Conservation (phyloP, 208 protist genomes). For the Wallacemonas rigidus region DNA sequence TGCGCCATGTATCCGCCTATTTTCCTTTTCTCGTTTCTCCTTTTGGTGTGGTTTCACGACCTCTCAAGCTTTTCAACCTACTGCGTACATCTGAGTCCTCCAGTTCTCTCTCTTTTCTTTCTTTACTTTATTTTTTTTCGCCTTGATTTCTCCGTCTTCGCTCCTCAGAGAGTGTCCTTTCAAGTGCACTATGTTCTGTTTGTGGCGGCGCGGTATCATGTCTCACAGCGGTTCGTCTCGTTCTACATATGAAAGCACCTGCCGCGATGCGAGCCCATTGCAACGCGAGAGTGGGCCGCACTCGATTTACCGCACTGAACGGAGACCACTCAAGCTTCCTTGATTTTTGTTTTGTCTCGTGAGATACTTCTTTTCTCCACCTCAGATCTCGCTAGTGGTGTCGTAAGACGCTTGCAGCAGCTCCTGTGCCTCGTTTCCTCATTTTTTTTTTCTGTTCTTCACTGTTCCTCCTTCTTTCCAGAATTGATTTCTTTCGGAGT, state of each 20-base stretch:
- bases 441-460: conserved; percentile 16
- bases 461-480: conserved; percentile 1
- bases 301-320: background rate
- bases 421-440: conserved; percentile 7
- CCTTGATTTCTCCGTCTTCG: background rate
- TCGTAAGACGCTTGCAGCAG: background rate
- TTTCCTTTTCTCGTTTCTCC: background rate
- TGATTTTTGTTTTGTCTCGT: conserved; percentile 5
- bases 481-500: background rate
- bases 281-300: background rate
- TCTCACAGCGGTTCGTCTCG: background rate
- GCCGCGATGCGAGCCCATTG: no score
- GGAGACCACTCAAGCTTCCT: background rate
- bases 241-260: background rate
- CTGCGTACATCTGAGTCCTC: background rate
- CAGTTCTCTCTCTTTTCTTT: conserved; percentile 8
- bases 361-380: background rate
- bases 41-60: conserved; percentile 1
- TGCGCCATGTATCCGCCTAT: no score
- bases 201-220: conserved; percentile 2
- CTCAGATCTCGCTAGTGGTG: background rate
- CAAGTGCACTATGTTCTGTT: background rate
- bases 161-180: background rate
- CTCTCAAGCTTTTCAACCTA: background rate
- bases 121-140: conserved; percentile 6